Percentiles rank a stretch among this genome's conserved stretches.
phyloP scores from a whole-genome alignment of 176 grass and related monocot genomes.

The Lolium perenne region DNA sequence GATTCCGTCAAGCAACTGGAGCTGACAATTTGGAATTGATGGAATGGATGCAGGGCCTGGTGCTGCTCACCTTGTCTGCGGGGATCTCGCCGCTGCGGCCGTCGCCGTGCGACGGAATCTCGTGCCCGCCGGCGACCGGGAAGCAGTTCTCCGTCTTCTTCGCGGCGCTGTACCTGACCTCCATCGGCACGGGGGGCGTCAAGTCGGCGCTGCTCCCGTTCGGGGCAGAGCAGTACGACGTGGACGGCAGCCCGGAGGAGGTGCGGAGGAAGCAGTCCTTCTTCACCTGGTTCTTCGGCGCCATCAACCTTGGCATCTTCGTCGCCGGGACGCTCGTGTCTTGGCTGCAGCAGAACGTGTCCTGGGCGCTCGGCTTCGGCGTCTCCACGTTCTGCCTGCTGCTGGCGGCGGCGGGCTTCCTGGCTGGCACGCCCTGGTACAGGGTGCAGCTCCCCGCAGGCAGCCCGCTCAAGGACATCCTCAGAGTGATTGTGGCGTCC shows the following conservation, averaged over 20 bases:
- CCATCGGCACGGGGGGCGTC: constrained; percentile 73
- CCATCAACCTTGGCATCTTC: constrained; percentile 75
- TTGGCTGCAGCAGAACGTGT: constrained; percentile 71
- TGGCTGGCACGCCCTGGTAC: constrained; percentile 59
- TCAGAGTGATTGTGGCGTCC: constrained; percentile 58
- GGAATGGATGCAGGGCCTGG: constrained; percentile 57
- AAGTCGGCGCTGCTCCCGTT: constrained; percentile 81
- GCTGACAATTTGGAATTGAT: not conserved
- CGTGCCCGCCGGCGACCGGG: constrained; percentile 54
- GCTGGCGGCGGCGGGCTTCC: constrained; percentile 56
- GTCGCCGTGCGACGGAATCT: constrained; percentile 44
- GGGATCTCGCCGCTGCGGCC: constrained; percentile 62
- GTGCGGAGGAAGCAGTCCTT: constrained; percentile 64
- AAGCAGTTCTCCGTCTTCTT: constrained; percentile 69
- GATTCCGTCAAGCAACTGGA: not conserved
- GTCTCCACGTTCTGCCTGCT: constrained; percentile 57
- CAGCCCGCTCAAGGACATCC: constrained; percentile 61
- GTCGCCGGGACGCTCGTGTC: constrained; percentile 66
- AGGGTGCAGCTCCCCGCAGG: constrained; percentile 51
- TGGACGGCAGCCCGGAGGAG: constrained; percentile 41
- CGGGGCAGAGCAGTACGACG: constrained; percentile 82
- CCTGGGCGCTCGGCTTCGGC: constrained; percentile 77
- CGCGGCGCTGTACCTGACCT: constrained; percentile 67
- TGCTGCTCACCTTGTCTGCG: constrained; percentile 58
- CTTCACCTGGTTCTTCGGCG: constrained; percentile 81